phyloP scores from a whole-genome alignment of 2,329 filamentous ascomycete genomes.

The Cercospora canescens region DNA sequence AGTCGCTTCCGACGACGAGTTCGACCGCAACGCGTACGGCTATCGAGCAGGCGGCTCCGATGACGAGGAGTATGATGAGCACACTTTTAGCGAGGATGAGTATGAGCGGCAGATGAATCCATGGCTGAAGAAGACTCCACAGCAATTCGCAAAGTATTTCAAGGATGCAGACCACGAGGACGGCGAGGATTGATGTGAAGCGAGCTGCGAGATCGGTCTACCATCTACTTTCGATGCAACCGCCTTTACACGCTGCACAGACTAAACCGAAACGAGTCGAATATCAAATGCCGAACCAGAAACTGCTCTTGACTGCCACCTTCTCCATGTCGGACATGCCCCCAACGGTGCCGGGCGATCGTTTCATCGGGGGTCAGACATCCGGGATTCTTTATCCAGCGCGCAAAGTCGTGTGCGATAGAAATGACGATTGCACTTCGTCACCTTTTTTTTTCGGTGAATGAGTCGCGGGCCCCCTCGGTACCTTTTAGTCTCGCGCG shows the following conservation, averaged over 20 bases:
- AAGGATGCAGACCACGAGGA: slow-evolving; percentile 10
- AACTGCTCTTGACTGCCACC: no score
- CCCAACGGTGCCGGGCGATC: background rate
- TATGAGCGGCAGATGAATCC: slow-evolving; percentile 33
- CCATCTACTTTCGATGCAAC: no score
- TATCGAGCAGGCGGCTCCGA: slow-evolving; percentile 41
- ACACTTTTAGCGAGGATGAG: slow-evolving; percentile 34
- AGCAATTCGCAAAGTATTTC: slow-evolving; percentile 27
- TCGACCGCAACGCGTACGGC: slow-evolving; percentile 47
- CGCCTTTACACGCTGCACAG: background rate
- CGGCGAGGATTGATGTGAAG: background rate
- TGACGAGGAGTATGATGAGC: slow-evolving; percentile 42
- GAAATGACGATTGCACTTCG: background rate
- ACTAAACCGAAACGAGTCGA: background rate
- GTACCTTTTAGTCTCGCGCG: no score
- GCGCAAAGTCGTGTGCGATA: background rate
- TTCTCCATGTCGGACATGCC: background rate
- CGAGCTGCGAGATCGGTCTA: background rate
- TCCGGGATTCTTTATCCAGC: background rate
- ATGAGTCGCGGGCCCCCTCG: no score
- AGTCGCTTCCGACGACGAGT: slow-evolving; percentile 69
- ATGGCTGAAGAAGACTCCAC: slow-evolving; percentile 31
- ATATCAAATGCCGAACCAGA: no score
- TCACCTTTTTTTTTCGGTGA: background rate
- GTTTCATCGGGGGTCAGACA: background rate